Percentiles rank a stretch among this genome's conserved stretches.
Conservation (phyloP, 352 stramenopile species). For the Phytopythium litorale region DNA sequence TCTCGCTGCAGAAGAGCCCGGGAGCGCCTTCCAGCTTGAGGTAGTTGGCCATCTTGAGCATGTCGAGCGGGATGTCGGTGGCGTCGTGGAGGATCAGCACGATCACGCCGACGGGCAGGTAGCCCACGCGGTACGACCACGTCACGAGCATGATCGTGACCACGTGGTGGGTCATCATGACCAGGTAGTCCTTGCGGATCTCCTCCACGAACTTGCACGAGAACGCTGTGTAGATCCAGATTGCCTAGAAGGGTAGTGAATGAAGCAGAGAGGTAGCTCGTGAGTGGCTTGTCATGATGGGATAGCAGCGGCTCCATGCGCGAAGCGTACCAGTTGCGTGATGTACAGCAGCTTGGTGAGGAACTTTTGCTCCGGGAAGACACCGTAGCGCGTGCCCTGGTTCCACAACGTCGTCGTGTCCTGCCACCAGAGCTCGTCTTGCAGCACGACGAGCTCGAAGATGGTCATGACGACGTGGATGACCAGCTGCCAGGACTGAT, state of each 20-base stretch:
- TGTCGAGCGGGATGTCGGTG: slow-evolving; percentile 86
- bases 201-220: slow-evolving; percentile 88
- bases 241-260: slow-evolving; percentile 32
- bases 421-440: slow-evolving; percentile 84
- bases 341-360: slow-evolving; percentile 82
- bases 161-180: slow-evolving; percentile 90
- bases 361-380: slow-evolving; percentile 81
- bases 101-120: slow-evolving; percentile 76
- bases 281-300: background rate
- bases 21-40: slow-evolving; percentile 76
- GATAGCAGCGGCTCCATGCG: background rate
- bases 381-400: slow-evolving; percentile 56
- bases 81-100: slow-evolving; percentile 84
- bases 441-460: slow-evolving; percentile 79
- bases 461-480: slow-evolving; percentile 85
- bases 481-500: slow-evolving; percentile 86
- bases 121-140: slow-evolving; percentile 81
- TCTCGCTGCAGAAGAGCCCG: slow-evolving; percentile 68
- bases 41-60: slow-evolving; percentile 91
- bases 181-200: slow-evolving; percentile 86
- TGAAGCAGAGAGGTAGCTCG: background rate
- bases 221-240: slow-evolving; percentile 89
- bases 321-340: slow-evolving; percentile 56
- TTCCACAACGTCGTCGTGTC: slow-evolving; percentile 85
- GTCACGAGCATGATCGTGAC: slow-evolving; percentile 85